phyloP scores from a whole-genome alignment of 768 basidiomycete species.

The Hebeloma cylindrosporum region DNA sequence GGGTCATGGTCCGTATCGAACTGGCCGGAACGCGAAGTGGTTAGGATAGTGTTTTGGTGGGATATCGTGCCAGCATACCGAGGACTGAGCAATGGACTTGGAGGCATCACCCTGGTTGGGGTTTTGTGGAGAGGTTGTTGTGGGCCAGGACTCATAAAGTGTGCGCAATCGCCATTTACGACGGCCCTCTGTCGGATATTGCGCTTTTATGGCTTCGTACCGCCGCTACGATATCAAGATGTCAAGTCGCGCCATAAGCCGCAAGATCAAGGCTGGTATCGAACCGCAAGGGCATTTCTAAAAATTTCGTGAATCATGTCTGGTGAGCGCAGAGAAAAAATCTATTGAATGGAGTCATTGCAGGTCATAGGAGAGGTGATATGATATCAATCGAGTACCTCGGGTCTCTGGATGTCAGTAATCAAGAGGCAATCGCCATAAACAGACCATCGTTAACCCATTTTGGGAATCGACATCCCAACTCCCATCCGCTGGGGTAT shows the following conservation, averaged over 20 bases:
- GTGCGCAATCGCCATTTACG: conserved; percentile 55
- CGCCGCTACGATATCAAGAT: conserved; percentile 18
- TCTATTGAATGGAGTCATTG: too few relatives aligned
- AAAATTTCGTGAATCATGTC: conserved; percentile 21
- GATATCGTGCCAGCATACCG: too few relatives aligned
- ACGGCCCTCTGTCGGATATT: conserved; percentile 53
- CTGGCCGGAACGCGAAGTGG: neutral
- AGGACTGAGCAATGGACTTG: too few relatives aligned
- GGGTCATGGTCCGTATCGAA: conserved; percentile 49
- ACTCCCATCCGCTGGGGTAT: too few relatives aligned
- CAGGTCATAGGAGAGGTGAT: too few relatives aligned
- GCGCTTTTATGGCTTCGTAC: conserved; percentile 45
- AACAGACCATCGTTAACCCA: too few relatives aligned
- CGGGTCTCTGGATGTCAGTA: too few relatives aligned
- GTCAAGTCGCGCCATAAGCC: conserved; percentile 12
- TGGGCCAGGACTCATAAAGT: conserved; percentile 50
- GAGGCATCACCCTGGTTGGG: too few relatives aligned
- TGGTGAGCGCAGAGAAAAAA: neutral
- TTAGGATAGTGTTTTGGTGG: neutral
- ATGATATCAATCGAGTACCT: too few relatives aligned
- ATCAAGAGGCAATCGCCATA: too few relatives aligned
- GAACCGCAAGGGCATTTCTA: conserved; percentile 21
- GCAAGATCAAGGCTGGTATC: conserved; percentile 10
- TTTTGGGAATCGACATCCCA: too few relatives aligned
- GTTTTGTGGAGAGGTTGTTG: conserved; percentile 15